Base-by-base conservation (phyloP, 495 filamentous ascomycete genomes). In the Penicillium bialowiezense region DNA sequence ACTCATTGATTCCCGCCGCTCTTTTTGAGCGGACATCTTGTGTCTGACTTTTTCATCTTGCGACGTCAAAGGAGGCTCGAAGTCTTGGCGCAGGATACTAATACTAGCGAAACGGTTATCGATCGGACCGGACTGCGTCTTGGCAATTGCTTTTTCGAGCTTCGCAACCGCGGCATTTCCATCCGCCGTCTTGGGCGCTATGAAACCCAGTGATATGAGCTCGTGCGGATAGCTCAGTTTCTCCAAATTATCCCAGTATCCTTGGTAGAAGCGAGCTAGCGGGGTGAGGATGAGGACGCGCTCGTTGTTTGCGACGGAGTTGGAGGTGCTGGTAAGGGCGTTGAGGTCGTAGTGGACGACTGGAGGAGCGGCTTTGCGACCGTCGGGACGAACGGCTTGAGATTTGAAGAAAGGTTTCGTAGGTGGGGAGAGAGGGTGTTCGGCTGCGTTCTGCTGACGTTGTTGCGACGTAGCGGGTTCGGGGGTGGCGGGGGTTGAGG, bases 331-430 rank as follows among this genome's bases (percentile, higher is more conserved):
- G 32, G 92, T 96, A 51, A 97, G 77, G 65, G 87, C 89, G 73
- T 97, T 97, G 59, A 98, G 82, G 59, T 95, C 80, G 75, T 97
- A 98, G 67, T 89, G 93, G 12, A 88, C 81, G 19, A 98, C 90
- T n/a, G 92, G 92, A 15, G 92, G 90, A 12, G 90, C 83, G 28
- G 79, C 72, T 37, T 70, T 51, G 48, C 76, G 70, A 33, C 81
- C 81, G 55, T 75, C 63, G 51, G 83, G 80, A 31, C 78, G 61
- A 43, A 78, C 62, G 32, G 80, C 51, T 51, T 72, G 76, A 43
- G 76, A 69, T 69, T 92, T 90, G 56, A 81, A 72, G 68, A 91
- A 91, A n/a, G 90, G 86, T 38, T 88, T 84, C 14, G 85, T 88
- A 5, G 90, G 91, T 44, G 90, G 90, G 12, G 88, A 93, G 57